A percentile compares a stretch with the other conserved stretches of the same genome.
Evolutionary conservation across 139 green algal species (phyloP).

Genomic region (Diplosphaera chodatii): DNA sequence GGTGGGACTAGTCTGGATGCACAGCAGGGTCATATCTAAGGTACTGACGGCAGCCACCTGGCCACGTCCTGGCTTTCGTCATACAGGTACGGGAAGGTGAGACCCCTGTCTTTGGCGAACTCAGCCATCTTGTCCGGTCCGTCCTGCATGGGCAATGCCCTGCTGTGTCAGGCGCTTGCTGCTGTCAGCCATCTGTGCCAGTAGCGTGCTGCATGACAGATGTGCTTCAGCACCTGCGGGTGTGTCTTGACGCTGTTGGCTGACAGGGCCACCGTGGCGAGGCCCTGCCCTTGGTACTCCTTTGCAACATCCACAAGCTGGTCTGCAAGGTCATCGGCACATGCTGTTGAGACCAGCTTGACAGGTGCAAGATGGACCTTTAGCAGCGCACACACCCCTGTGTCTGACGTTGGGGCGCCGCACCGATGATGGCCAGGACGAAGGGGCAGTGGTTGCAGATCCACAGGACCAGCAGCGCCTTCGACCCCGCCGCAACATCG

Average conservation of each 20-base stretch:
- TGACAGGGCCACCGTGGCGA: constrained; percentile 68
- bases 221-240: constrained; percentile 36
- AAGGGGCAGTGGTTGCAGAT: constrained; percentile 83
- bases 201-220: too few relatives aligned
- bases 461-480: constrained; percentile 55
- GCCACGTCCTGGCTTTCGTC: constrained; percentile 74
- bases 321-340: constrained; percentile 15
- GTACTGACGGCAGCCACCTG: too few relatives aligned
- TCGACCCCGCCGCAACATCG: not conserved
- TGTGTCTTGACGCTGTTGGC: constrained; percentile 65
- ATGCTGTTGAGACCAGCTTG: too few relatives aligned
- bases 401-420: too few relatives aligned
- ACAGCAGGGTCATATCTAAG: too few relatives aligned
- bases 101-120: constrained; percentile 36
- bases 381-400: too few relatives aligned
- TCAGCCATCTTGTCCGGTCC: constrained; percentile 65
- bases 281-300: constrained; percentile 50
- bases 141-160: constrained; percentile 43
- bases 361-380: too few relatives aligned
- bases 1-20: too few relatives aligned
- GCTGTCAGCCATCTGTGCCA: too few relatives aligned
- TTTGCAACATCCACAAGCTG: constrained; percentile 39
- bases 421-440: constrained; percentile 61
- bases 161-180: too few relatives aligned
- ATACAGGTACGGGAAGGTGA: constrained; percentile 62